Conservation (phyloP, 1,284 basidiomycete genomes). For the Pyrrhoderma lamaoense region DNA sequence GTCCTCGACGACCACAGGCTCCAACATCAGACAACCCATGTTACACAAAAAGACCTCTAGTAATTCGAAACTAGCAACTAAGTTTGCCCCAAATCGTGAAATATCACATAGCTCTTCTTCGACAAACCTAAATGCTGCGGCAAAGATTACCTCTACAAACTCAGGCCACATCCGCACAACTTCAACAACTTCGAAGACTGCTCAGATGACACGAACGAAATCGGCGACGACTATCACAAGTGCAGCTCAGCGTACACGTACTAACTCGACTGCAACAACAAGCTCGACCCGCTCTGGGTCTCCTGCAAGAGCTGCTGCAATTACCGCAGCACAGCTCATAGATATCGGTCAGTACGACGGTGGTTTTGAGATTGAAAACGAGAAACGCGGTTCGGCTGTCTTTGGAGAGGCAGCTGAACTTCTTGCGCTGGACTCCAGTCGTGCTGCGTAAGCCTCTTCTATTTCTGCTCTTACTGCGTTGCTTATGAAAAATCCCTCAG, state of each 20-base stretch:
- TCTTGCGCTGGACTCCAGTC: constrained; percentile 72
- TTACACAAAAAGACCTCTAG: constrained; percentile 16
- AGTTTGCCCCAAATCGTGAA: constrained; percentile 11
- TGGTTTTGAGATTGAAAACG: constrained; percentile 75
- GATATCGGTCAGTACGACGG: constrained; percentile 86
- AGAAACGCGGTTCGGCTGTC: constrained; percentile 53
- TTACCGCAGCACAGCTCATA: not conserved
- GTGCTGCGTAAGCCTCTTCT: constrained; percentile 43
- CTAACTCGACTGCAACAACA: constrained; percentile 6
- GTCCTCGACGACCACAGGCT: not conserved
- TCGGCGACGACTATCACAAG: not conserved
- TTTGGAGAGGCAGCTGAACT: constrained; percentile 68
- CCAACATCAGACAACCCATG: constrained; percentile 2
- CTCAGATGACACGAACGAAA: not conserved
- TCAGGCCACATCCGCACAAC: constrained; percentile 9
- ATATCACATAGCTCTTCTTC: not conserved
- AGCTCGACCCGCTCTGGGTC: not conserved
- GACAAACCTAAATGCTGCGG: not conserved
- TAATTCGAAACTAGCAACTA: constrained; percentile 13
- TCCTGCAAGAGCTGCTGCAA: not conserved
- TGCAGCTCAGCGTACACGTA: not conserved
- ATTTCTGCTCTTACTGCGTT: not conserved
- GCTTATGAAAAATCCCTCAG: constrained; percentile 22
- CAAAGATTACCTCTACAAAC: constrained; percentile 1
- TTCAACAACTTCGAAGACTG: constrained; percentile 1